phyloP scores from a whole-genome alignment of 768 basidiomycete genomes.

The Pleurotus sapidus region DNA sequence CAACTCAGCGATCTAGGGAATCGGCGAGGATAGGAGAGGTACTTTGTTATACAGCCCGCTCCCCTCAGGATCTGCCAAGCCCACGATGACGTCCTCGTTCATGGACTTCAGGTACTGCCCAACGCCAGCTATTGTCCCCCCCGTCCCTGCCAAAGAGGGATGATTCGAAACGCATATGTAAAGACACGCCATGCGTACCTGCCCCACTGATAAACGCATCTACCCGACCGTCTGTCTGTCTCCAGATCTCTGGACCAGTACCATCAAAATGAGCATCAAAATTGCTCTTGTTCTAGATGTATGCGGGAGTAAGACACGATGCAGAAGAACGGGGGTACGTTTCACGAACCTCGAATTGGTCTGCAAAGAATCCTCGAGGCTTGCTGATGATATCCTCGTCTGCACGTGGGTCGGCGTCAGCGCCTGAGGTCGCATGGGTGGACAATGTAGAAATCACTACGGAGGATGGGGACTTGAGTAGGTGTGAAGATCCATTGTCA shows the following conservation, averaged over 20 bases:
- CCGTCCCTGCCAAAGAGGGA: conserved; percentile 65
- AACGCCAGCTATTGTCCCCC: conserved; percentile 89
- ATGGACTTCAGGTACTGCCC: conserved; percentile 79
- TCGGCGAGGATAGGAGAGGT: background rate
- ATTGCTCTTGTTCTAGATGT: conserved; percentile 76
- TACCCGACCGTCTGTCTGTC: conserved; percentile 80
- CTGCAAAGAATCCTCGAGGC: conserved; percentile 88
- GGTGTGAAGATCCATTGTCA: conserved; percentile 17
- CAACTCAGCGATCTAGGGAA: background rate
- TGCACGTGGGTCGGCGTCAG: conserved; percentile 29
- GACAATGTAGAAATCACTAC: conserved; percentile 55
- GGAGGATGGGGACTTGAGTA: conserved; percentile 43
- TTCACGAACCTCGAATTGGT: conserved; percentile 78
- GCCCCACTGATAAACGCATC: conserved; percentile 91
- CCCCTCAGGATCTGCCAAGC: conserved; percentile 89
- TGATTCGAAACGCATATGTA: background rate
- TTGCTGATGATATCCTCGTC: conserved; percentile 40
- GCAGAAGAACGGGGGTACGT: background rate
- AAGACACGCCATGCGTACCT: conserved; percentile 38
- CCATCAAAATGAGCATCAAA: conserved; percentile 85
- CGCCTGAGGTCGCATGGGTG: conserved; percentile 33
- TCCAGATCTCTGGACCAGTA: conserved; percentile 95
- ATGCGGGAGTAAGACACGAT: background rate
- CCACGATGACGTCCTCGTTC: conserved; percentile 62
- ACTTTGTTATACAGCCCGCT: conserved; percentile 96